Conservation (phyloP, 2,329 filamentous ascomycete species). For the Didymella sp. region DNA sequence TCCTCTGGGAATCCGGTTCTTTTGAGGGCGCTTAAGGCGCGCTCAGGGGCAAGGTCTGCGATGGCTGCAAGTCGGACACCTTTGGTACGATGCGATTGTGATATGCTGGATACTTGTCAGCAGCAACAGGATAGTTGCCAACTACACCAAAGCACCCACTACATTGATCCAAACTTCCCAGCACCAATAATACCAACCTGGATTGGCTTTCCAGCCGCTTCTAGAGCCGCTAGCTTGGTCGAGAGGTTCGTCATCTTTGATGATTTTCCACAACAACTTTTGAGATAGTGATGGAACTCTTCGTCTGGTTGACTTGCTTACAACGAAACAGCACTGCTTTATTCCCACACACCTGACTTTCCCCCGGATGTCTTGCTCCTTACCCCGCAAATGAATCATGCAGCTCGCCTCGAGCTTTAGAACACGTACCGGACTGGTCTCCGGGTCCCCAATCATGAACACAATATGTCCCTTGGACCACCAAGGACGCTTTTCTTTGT, state of each 20-base stretch:
- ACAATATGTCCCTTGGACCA: background rate
- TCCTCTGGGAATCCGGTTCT: conserved; percentile 52
- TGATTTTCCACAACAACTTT: background rate
- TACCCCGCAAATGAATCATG: conserved; percentile 16
- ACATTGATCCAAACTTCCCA: conserved; percentile 58
- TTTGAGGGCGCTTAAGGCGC: conserved; percentile 52
- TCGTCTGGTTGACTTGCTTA: background rate
- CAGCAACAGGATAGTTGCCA: background rate
- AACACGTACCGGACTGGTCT: conserved; percentile 8
- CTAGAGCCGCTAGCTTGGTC: conserved; percentile 24
- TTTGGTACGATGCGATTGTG: conserved; percentile 53
- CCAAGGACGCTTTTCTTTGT: background rate
- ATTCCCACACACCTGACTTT: background rate
- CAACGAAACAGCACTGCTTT: background rate
- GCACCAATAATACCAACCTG: conserved; percentile 55
- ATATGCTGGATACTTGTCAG: conserved; percentile 43
- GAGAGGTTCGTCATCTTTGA: conserved; percentile 23
- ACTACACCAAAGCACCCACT: conserved; percentile 29
- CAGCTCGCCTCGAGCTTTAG: conserved; percentile 15
- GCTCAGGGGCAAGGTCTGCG: conserved; percentile 53
- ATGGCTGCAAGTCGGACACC: conserved; percentile 55
- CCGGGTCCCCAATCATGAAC: conserved; percentile 7
- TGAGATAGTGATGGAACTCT: background rate
- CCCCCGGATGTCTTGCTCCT: background rate
- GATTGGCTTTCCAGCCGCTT: conserved; percentile 23